Base-by-base conservation (phyloP, 768 basidiomycete genomes). In the Austroboletus eburneus region DNA sequence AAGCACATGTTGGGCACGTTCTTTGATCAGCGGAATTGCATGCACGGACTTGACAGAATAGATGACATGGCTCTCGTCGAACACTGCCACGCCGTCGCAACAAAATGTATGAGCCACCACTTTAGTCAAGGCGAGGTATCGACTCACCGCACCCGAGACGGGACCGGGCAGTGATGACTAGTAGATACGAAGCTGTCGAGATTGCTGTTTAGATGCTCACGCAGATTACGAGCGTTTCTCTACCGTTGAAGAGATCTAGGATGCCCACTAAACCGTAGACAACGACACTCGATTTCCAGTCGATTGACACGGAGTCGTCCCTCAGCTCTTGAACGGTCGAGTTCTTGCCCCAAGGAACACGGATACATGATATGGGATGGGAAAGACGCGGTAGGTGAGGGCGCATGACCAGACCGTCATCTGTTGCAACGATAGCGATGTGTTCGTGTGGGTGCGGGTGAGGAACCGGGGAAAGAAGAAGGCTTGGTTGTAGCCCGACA, bases 261-360 rank as follows among this genome's bases (percentile, higher is more conserved):
- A 87, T 69, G 14, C 89, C 89, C 36, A 91, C 69, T 52, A 92
- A 79, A 12, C 89, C 90, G 63, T 88, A 84, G 10, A 89, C 74
- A 36, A 87, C 64, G 33, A 78, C 76, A 47, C 72, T 64, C 16
- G 75, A 72, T 8, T 68, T 62, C 84, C 87, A 87, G 58, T 80
- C 72, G 17, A 67, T 53, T 13, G 60, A 64, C 8, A n/a, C n/a
- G n/a, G 69, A 62, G 21, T 56, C 57, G n/a, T 62, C 69, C 25
- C 50, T 65, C 59, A 34, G 48, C 57, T 82, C 79, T 57, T 81
- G 78, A 9, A 87, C 65, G 49, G 66, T 69, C 29, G 72, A 66
- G 18, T 65, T 54, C 63, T 81, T 85, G 1, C 77, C 79, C 86
- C 86, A 90, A 13, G 65, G 45, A n/a, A 82, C 65, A 17, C 72